These are phyloP conservation scores for Boechera divaricarpa DNA, from an alignment of 345 rosid genomes.

Conservation along the genomic window DNA sequence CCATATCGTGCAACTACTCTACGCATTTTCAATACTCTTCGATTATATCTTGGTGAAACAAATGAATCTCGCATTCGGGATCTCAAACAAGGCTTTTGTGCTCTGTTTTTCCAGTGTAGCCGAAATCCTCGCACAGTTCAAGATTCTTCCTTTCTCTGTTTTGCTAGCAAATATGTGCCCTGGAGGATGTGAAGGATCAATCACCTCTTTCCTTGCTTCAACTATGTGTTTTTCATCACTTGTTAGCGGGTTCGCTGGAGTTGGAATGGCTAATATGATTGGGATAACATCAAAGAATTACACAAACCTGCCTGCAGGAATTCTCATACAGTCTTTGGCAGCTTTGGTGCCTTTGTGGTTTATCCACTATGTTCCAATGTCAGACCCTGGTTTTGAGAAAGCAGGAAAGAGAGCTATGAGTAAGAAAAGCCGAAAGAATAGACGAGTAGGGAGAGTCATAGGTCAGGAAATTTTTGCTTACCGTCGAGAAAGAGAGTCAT, in stretches of 20 bases:
- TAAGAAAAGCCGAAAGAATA: conserved; percentile 58
- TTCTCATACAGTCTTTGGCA: conserved; percentile 60
- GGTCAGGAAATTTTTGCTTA: neutral
- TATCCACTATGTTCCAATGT: conserved; percentile 57
- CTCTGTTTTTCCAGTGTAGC: conserved; percentile 73
- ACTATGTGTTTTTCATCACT: conserved; percentile 67
- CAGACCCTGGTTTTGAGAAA: conserved; percentile 49
- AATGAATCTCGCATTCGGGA: conserved; percentile 63
- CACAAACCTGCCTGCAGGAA: conserved; percentile 60
- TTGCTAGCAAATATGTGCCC: conserved; percentile 67
- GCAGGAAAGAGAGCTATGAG: conserved; percentile 53
- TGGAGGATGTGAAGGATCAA: conserved; percentile 75
- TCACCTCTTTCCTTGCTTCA: conserved; percentile 75
- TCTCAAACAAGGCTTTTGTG: conserved; percentile 60
- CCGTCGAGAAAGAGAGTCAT: conserved; percentile 7
- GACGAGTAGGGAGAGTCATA: conserved; percentile 64
- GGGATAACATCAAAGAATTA: conserved; percentile 61
- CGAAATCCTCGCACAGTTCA: conserved; percentile 73
- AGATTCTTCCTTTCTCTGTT: conserved; percentile 70
- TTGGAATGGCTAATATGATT: conserved; percentile 67
- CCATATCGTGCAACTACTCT: conserved; percentile 57
- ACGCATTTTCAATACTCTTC: conserved; percentile 67
- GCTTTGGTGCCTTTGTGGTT: conserved; percentile 67
- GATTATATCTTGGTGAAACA: conserved; percentile 70
- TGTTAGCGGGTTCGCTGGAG: conserved; percentile 62